These are phyloP conservation scores for Pseudocercospora cruenta DNA, from an alignment of 2,329 filamentous ascomycete species.

Conservation along the genomic window DNA sequence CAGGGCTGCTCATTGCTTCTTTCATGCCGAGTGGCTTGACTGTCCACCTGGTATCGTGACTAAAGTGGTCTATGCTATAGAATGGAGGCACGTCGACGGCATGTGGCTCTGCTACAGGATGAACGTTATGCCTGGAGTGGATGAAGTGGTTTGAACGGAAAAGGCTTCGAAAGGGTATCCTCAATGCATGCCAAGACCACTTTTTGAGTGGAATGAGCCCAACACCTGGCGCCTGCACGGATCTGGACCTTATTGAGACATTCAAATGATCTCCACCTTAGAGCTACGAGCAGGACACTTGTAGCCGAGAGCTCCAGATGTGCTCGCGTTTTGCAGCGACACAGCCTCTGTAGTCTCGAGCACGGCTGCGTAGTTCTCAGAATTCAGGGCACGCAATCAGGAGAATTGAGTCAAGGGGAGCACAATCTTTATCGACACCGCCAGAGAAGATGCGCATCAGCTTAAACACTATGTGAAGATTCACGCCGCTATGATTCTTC, in stretches of 20 bases:
- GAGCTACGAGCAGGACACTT: too few relatives aligned
- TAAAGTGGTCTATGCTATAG: slow-evolving; percentile 10
- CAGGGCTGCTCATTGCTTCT: slow-evolving; percentile 8
- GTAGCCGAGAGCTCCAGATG: too few relatives aligned
- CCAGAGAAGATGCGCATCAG: background rate
- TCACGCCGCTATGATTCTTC: slow-evolving; percentile 23
- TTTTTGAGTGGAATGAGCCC: too few relatives aligned
- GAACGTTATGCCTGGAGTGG: slow-evolving; percentile 8
- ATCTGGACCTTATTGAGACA: too few relatives aligned
- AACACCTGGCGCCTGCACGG: too few relatives aligned
- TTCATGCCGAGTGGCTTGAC: slow-evolving; percentile 15
- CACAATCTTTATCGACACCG: background rate
- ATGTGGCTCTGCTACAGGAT: slow-evolving; percentile 16
- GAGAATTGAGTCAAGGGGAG: background rate
- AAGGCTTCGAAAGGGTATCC: background rate
- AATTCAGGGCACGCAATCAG: background rate
- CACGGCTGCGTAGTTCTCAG: background rate
- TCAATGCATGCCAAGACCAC: too few relatives aligned
- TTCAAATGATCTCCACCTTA: too few relatives aligned
- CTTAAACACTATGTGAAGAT: too few relatives aligned
- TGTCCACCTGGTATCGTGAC: slow-evolving; percentile 7
- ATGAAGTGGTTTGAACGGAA: slow-evolving; percentile 9
- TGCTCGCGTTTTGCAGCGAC: too few relatives aligned
- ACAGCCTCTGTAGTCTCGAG: too few relatives aligned
- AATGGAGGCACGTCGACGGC: slow-evolving; percentile 12